These are phyloP conservation scores for Ceratocystis cubensis DNA, from an alignment of 2,329 filamentous ascomycete species.

Conservation along the genomic window DNA sequence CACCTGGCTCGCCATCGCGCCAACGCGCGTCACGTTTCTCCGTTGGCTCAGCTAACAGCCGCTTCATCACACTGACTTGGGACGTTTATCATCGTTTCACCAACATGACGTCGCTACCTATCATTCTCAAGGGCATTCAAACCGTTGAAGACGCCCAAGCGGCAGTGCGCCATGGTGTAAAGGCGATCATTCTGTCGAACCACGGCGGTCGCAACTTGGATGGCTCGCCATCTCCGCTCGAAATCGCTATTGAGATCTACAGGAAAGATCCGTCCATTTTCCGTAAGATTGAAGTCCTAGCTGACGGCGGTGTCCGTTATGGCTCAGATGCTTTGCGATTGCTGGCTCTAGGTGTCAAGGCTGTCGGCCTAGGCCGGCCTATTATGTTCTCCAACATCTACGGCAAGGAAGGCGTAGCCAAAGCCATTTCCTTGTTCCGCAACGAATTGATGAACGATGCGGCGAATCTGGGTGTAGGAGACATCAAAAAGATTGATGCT, in stretches of 20 bases:
- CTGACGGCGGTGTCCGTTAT: constrained; percentile 34
- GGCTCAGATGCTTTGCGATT: constrained; percentile 34
- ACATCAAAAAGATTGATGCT: constrained; percentile 29
- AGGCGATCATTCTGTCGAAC: constrained; percentile 33
- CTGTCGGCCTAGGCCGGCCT: constrained; percentile 37
- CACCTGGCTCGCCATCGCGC: constrained; percentile 21
- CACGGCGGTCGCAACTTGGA: constrained; percentile 35
- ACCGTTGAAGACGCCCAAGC: constrained; percentile 32
- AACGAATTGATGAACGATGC: constrained; percentile 37
- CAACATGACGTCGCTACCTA: constrained; percentile 25
- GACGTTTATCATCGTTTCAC: constrained; percentile 19
- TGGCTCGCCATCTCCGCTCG: constrained; percentile 27
- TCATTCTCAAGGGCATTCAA: constrained; percentile 33
- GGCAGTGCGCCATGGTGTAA: constrained; percentile 30
- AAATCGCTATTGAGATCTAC: constrained; percentile 28
- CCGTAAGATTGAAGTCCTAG: constrained; percentile 24
- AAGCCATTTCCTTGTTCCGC: constrained; percentile 35
- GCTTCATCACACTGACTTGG: constrained; percentile 21
- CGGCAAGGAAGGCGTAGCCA: constrained; percentile 37
- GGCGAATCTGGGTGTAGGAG: constrained; percentile 32
- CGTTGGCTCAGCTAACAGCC: constrained; percentile 28
- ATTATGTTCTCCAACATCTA: constrained; percentile 34
- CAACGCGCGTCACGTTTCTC: constrained; percentile 32
- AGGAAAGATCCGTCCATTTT: constrained; percentile 25
- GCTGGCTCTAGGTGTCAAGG: constrained; percentile 34